Base-by-base conservation (phyloP, 345 rosid genomes). In the Citrus inodora region DNA sequence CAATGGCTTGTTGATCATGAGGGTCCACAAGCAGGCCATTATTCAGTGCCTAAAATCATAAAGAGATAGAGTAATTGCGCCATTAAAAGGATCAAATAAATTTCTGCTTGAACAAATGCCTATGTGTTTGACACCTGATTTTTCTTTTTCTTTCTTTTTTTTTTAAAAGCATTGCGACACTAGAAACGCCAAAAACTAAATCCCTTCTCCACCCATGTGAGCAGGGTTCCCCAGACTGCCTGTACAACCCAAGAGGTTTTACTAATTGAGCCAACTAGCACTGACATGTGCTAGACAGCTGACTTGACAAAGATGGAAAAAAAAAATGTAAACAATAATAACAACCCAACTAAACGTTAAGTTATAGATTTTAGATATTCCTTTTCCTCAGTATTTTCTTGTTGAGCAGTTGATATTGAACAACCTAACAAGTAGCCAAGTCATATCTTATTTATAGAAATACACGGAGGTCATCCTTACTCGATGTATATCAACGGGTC, bases 21-120 rank as follows among this genome's bases (percentile, higher is more conserved):
- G 98, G 99, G 79, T 96, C 99, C 79, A 96, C 96, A 4, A 96
- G 95, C 70, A 96, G 83, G 48, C 99, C 99, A 66, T 96, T 96
- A 84, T 91, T 92, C 83, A 96, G 78, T 28, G 97, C 98, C 99
- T 95, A 74, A 63, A 73, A 38, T 19, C 56, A 69, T 63, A 67
- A 77, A 75, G 65, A 53, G 59, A 82, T 38, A 53, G 55, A 27
- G 83, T 24, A 67, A 67, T 67, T 53, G 48, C 27, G 69, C 28
- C 19, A 40, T 22, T 60, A 64, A 59, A 70, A 35, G 67, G 77
- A 42, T 51, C 24, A 59, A 68, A 40, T 53, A 66, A 64, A 51
- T 74, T 51, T 30, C 8, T 22, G 11, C 71, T 67, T 28, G 48
- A 9, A 70, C n/a, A 38, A 4, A 67, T 24, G 55, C 42, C 53